Base-by-base conservation (phyloP, 108 stramenopile genomes). In the Nitzschia palea region DNA sequence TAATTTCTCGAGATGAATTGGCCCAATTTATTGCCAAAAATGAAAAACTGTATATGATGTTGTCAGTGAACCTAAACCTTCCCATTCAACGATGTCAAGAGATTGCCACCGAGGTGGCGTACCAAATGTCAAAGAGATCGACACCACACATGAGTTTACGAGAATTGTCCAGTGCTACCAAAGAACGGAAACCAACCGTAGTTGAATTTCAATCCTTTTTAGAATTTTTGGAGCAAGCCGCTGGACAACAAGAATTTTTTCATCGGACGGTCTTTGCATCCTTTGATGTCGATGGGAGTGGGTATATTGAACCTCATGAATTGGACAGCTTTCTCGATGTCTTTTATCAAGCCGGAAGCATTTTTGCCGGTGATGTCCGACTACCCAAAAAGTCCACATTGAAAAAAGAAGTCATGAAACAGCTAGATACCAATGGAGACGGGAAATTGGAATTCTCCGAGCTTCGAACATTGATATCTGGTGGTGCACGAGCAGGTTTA, bases 1-100 rank as follows among this genome's bases (percentile, higher is more conserved):
- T 65, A 52, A 48, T 65, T 44, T 71, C 54, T 31, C 47, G 29
- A 54, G 70, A 63, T 25, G 70, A 71, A 29, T 28, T 71, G 5
- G 2, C 56, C 17, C 14, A 27, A 3, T 71, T 44, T 52, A 44
- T 71, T 8, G 70, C 33, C 15, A 3, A 33, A 35, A 62, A 63
- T 17, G 37, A 40, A 31, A 51, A 62, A 14, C 28, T 71, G 9
- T 68, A 45, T 3, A 10, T 34, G 14, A 68, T 68, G 55, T 37
- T 68, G 31, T 20, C 34, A 8, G 67, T 53, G 17, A 68, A n/a
- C 22, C 32, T 57, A 5, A 23, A 45, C 8, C 28, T 44, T 42
- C 25, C 44, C 28, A 55, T 44, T 8, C 42, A 68, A n/a, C 27
- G 44, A 33, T 68, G 67, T 56, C 50, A 37, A 29, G 9, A 40